Evolutionary conservation across 306 rosid genomes (phyloP).

Genomic region (Lagenaria siceraria): DNA sequence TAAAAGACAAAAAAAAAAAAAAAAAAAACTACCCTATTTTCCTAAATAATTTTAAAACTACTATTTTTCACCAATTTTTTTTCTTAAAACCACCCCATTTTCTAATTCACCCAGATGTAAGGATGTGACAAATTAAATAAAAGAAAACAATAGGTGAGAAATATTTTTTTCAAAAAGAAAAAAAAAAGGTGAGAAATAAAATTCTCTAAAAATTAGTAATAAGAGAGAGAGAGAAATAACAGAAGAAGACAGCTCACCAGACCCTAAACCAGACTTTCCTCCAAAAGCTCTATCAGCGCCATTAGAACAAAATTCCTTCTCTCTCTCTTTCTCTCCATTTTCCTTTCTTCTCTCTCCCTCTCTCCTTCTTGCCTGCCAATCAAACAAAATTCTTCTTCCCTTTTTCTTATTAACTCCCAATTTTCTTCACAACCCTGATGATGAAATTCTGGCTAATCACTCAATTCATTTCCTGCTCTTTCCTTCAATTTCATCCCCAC

Average conservation of each 20-base stretch:
- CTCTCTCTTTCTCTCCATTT: background rate
- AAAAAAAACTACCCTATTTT: too few species aligned
- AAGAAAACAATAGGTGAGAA: background rate
- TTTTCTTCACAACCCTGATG: background rate
- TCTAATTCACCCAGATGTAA: too few species aligned
- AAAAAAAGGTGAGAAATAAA: background rate
- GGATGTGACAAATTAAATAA: background rate
- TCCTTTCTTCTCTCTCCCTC: background rate
- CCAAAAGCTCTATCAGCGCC: background rate
- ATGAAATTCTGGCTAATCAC: background rate
- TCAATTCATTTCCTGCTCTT: background rate
- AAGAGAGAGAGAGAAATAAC: background rate
- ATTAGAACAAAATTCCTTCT: background rate
- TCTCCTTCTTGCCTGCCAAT: constrained; percentile 4
- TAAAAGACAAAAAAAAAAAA: too few species aligned
- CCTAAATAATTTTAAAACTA: too few species aligned
- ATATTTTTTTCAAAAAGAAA: too few species aligned
- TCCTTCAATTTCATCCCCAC: background rate
- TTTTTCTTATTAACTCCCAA: background rate
- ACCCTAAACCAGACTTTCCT: constrained; percentile 2
- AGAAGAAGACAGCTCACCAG: constrained; percentile 8
- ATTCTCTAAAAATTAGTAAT: background rate
- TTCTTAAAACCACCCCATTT: too few species aligned
- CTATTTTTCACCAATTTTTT: too few species aligned
- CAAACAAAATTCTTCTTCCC: constrained; percentile 5